phyloP scores from a whole-genome alignment of 2,329 filamentous ascomycete genomes.

The Chaetothyriales sp. region DNA sequence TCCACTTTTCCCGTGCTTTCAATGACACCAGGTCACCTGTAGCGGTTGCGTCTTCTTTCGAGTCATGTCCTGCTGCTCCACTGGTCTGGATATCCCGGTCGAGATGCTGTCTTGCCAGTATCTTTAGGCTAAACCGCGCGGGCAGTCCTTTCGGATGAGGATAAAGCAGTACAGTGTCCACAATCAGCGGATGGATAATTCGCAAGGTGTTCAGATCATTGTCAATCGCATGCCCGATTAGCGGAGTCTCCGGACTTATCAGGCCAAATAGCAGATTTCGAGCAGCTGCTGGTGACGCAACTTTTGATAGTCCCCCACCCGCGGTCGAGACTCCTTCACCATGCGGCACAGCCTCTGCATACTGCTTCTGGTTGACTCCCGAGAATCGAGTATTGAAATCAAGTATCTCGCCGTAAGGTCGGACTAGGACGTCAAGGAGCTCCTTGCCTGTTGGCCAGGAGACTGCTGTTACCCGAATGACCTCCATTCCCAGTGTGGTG shows the following conservation, averaged over 20 bases:
- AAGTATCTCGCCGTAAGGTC: conserved; percentile 66
- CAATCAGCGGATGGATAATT: conserved; percentile 66
- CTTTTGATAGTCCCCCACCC: conserved; percentile 48
- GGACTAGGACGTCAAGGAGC: conserved; percentile 71
- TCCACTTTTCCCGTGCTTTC: conserved; percentile 58
- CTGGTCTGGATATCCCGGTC: conserved; percentile 65
- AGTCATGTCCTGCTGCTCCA: conserved; percentile 61
- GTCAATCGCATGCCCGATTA: conserved; percentile 87
- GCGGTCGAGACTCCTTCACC: not conserved
- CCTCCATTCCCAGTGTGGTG: conserved; percentile 72
- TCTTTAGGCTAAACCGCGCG: conserved; percentile 60
- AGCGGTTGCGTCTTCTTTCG: conserved; percentile 74
- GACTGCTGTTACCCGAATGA: conserved; percentile 77
- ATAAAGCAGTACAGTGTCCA: conserved; percentile 75
- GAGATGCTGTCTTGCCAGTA: conserved; percentile 54
- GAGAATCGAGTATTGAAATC: conserved; percentile 90
- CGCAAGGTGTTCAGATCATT: conserved; percentile 83
- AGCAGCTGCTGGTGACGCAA: conserved; percentile 58
- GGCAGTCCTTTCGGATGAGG: conserved; percentile 67
- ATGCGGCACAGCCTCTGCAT: conserved; percentile 46
- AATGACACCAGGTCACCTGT: conserved; percentile 72
- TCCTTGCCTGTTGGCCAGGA: conserved; percentile 66
- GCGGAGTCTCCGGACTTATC: conserved; percentile 59
- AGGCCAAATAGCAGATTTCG: conserved; percentile 62
- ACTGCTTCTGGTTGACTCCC: conserved; percentile 66